phyloP scores from a whole-genome alignment of 345 rosid genomes.

The Eucalyptus viminalis region DNA sequence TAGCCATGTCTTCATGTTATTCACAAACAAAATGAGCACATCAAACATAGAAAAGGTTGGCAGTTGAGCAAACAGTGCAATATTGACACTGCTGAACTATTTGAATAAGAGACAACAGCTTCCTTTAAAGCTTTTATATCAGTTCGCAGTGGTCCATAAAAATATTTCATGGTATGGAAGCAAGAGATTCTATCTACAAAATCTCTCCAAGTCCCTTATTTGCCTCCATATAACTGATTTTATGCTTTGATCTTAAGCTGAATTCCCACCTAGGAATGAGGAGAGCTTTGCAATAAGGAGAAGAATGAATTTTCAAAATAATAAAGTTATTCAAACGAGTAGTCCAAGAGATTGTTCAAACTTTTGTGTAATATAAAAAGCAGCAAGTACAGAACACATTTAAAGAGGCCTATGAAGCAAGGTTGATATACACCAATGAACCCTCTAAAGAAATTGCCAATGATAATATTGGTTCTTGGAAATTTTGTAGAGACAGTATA shows the following conservation, averaged over 20 bases:
- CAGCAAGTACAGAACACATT: background rate
- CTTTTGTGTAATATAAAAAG: background rate
- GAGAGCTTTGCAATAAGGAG: background rate
- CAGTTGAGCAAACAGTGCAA: background rate
- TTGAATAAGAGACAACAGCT: background rate
- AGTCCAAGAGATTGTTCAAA: background rate
- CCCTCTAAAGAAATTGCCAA: background rate
- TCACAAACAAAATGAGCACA: background rate
- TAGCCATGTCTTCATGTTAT: background rate
- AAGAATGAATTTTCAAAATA: background rate
- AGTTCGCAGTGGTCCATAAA: background rate
- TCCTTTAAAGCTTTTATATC: background rate
- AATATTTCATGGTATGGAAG: background rate
- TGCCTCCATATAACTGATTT: background rate
- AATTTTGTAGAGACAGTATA: background rate
- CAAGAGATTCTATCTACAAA: background rate
- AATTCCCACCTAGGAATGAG: background rate
- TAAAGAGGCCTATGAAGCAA: background rate
- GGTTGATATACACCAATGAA: background rate
- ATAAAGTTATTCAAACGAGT: background rate
- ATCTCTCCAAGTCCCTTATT: background rate
- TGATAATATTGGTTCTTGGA: background rate
- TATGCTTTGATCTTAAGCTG: background rate
- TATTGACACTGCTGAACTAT: background rate
- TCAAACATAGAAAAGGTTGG: background rate